Base-by-base conservation (phyloP, 345 rosid species). In the Salix purpurea region DNA sequence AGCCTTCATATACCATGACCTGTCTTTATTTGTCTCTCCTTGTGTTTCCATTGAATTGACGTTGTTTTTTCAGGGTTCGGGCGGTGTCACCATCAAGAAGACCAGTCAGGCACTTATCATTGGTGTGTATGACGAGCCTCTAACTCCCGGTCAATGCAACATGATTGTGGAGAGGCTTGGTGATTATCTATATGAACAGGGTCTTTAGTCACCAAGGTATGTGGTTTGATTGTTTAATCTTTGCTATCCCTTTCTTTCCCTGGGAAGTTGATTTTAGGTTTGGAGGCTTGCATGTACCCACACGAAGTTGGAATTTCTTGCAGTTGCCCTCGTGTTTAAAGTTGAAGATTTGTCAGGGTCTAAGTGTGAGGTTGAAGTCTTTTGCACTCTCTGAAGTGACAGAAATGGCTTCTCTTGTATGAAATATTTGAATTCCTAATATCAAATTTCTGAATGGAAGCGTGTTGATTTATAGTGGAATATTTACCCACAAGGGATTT, bases 91-190 rank as follows among this genome's bases (percentile, higher is more conserved):
- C 0, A 23, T 74, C 48, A 74, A 74, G 71, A 74, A 74, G 65
- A 74, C 77, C 34, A 62, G 19, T 24, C 80, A 71, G 80, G 93
- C 96, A 7, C 65, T 94, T 61, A 65, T 94, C 42, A 75, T 94
- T 62, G 98, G 98, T 18, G 84, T 92, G 70, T 91, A 94, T 30
- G 93, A 91, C 12, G 93, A 92, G 81, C 98, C 98, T 23, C 75
- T 92, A 88, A 70, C 96, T 72, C 92, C 94, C 6, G 92, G 94
- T 32, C 98, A 90, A 78, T 94, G 98, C 92, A 92, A 94, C 83
- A 86, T 90, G 92, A 79, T 92, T 7, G 96, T 94, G 2, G 98
- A 94, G 81, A 90, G 92, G 96, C 90, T 94, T 8, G 98, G 96
- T 46, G 96, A 92, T 80, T 92, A 74, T 50, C 77, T 74, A 67